Evolutionary conservation across 1,139 yeast species (phyloP), one percentile per base, ranked within the genome.

Genomic region (Hemisphaericaspora lyxosophila): DNA sequence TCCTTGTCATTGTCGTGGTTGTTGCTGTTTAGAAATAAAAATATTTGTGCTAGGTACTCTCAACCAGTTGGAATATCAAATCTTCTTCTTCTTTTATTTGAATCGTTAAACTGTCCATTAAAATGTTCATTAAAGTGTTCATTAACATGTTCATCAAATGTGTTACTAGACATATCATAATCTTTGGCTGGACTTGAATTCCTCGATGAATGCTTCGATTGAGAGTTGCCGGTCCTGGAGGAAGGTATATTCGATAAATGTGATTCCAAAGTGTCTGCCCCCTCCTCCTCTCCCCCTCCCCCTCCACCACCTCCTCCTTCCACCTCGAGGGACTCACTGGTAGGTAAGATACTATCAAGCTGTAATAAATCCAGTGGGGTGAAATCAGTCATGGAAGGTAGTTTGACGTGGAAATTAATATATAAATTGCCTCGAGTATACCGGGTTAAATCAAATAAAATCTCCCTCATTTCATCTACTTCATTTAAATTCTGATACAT

Each of bases 361-460:
- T 44, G 39, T 3, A 30, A 25, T 30, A 64, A 55, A 35, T 59
- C 67, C 1, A 45, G 46, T 29, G 55, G 52, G 6, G 47, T 16
- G 38, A 70, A 64, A 14, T 62, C 64, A 3, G 45, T 40, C 15
- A 65, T 33, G 3, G 59, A 42, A 3, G 77, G 77, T 23, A 70
- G 45, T 37, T 51, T 51, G 14, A 71, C 65, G 38, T 64, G 67
- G 49, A 71, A 70, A 41, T 64, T 68, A 26, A 71, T 67, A 46
- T 63, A 70, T 31, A 71, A 54, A 39, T 70, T 64, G 0, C 77
- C 77, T 28, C 65, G 54, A 19, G 48, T 40, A 38, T 57, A 66
- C 8, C 53, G 39, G 9, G 44, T 43, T 31, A 54, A 40, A 40
- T 61, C 63, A 36, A 54, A 49, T 5, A 31, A 20, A 2, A 46